These are phyloP conservation scores for Cladophialophora bantiana DNA, from an alignment of 2,329 filamentous ascomycete species.

Conservation along the genomic window DNA sequence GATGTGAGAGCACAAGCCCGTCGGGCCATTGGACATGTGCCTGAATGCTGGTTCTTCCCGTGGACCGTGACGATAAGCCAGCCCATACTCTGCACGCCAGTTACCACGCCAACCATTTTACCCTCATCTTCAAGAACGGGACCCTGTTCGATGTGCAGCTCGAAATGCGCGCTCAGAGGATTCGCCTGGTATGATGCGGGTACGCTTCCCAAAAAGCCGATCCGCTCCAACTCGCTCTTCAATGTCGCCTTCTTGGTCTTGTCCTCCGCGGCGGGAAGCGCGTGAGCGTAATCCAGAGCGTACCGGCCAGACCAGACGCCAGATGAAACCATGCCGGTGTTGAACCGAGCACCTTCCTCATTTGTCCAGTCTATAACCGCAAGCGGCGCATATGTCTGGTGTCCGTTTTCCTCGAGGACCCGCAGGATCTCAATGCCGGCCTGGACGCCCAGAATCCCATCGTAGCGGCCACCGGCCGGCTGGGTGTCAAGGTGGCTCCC, in stretches of 20 bases:
- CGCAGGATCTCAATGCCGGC: slow-evolving; percentile 76
- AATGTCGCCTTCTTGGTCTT: slow-evolving; percentile 70
- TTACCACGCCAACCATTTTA: slow-evolving; percentile 74
- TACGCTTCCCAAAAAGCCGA: slow-evolving; percentile 70
- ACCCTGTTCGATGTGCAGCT: slow-evolving; percentile 85
- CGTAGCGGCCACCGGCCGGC: slow-evolving; percentile 68
- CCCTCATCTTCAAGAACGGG: slow-evolving; percentile 73
- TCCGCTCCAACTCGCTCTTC: slow-evolving; percentile 57
- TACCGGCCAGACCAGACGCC: slow-evolving; percentile 79
- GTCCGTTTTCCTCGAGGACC: slow-evolving; percentile 69
- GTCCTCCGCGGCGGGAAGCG: slow-evolving; percentile 63
- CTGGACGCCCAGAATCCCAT: slow-evolving; percentile 77
- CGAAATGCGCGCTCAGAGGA: slow-evolving; percentile 78
- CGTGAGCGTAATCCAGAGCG: slow-evolving; percentile 66
- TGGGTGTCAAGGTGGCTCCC: slow-evolving; percentile 69
- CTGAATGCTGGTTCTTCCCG: slow-evolving; percentile 74
- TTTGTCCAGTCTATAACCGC: slow-evolving; percentile 82
- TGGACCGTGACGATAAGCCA: slow-evolving; percentile 73
- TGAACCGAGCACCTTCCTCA: slow-evolving; percentile 82
- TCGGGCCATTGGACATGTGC: slow-evolving; percentile 72
- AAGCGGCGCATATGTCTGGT: slow-evolving; percentile 73
- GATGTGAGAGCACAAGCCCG: slow-evolving; percentile 73
- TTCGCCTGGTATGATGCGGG: slow-evolving; percentile 64
- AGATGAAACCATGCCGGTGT: slow-evolving; percentile 74
- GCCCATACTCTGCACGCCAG: slow-evolving; percentile 75